These are phyloP conservation scores for Exophiala calicioides DNA, from an alignment of 2,329 filamentous ascomycete species.

Conservation along the genomic window DNA sequence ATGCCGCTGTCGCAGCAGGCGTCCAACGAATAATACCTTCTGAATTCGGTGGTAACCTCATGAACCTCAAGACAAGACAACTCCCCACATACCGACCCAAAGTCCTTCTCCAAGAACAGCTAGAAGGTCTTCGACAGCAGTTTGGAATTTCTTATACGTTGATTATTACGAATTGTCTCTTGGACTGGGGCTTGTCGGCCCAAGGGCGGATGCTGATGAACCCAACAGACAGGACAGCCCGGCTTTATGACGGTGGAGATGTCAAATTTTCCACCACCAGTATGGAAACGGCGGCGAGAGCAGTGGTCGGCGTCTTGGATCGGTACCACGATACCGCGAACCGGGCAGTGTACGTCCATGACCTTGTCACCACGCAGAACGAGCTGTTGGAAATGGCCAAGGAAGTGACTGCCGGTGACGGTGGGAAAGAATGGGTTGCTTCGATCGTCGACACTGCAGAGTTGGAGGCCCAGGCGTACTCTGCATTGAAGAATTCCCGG, in stretches of 20 bases:
- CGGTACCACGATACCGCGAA: conserved; percentile 56
- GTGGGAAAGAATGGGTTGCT: conserved; percentile 18
- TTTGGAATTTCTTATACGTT: conserved; percentile 35
- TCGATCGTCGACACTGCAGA: neutral
- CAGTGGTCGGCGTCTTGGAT: conserved; percentile 50
- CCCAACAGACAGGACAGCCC: conserved; percentile 39
- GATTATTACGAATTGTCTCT: conserved; percentile 35
- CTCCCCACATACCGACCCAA: conserved; percentile 37
- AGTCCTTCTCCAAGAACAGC: conserved; percentile 32
- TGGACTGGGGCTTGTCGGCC: conserved; percentile 34
- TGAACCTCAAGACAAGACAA: conserved; percentile 25
- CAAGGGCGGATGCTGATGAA: conserved; percentile 47
- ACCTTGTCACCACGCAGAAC: conserved; percentile 49
- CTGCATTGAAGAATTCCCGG: conserved; percentile 35
- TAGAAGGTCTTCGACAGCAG: conserved; percentile 23
- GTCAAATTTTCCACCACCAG: conserved; percentile 50
- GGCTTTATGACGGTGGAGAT: conserved; percentile 54
- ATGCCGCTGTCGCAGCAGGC: conserved; percentile 33
- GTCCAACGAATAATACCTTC: conserved; percentile 37
- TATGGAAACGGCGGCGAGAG: conserved; percentile 48
- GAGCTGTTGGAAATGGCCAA: conserved; percentile 37
- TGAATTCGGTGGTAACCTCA: conserved; percentile 37
- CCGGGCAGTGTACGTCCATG: conserved; percentile 48
- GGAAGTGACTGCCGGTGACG: conserved; percentile 35
- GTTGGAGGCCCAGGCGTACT: conserved; percentile 31